Percentiles rank a stretch among this genome's conserved stretches.
These are phyloP conservation scores for Tagetes erecta DNA, from an alignment of 129 eudicot genomes.

Conservation along the genomic window DNA sequence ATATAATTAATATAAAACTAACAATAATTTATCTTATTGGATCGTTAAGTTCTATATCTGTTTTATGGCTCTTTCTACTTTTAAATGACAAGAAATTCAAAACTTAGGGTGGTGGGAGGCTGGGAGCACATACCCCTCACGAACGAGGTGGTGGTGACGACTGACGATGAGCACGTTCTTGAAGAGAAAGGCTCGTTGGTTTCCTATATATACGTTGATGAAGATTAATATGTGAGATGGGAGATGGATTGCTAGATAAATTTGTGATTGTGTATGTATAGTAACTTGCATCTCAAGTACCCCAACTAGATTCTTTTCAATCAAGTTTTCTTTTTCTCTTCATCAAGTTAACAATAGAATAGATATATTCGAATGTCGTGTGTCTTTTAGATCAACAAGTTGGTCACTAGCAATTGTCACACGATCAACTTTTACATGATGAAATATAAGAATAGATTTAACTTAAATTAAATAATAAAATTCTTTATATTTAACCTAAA, in stretches of 20 bases:
- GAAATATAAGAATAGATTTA: too few species aligned
- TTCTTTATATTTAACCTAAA: too few species aligned
- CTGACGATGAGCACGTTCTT: too few species aligned
- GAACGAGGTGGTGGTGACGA: too few species aligned
- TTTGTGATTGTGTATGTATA: background rate
- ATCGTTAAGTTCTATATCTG: constrained; percentile 17
- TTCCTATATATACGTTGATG: too few species aligned
- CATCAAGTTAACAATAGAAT: background rate
- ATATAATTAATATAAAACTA: background rate
- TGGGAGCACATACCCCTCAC: too few species aligned
- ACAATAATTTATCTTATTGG: constrained; percentile 14
- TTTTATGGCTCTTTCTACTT: constrained; percentile 16
- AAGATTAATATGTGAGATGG: too few species aligned
- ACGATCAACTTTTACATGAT: background rate
- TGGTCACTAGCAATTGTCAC: background rate
- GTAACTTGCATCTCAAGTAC: background rate
- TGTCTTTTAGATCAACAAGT: constrained; percentile 12
- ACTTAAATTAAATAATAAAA: too few species aligned
- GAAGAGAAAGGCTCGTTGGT: too few species aligned
- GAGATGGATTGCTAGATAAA: too few species aligned
- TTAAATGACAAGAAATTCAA: background rate
- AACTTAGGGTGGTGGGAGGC: too few species aligned
- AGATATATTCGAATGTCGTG: constrained; percentile 25
- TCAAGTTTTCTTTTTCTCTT: background rate
- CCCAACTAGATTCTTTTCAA: constrained; percentile 19